phyloP scores from a whole-genome alignment of 169 alveolate species.

The Babesia ovata region DNA sequence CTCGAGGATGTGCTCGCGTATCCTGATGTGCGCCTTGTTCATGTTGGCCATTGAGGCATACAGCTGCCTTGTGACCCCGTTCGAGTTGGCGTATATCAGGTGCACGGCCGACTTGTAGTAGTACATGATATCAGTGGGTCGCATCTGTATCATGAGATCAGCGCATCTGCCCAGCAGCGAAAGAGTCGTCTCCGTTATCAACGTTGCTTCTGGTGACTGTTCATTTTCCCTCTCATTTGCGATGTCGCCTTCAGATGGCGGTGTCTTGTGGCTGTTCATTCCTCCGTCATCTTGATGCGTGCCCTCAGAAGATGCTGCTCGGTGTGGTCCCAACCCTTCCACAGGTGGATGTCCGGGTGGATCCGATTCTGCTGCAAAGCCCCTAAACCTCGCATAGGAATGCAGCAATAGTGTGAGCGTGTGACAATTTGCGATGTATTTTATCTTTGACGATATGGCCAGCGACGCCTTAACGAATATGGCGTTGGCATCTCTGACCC shows the following conservation, averaged over 20 bases:
- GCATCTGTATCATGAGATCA: constrained; percentile 54
- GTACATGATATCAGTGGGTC: constrained; percentile 62
- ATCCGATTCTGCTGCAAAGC: background rate
- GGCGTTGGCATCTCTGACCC: constrained; percentile 32
- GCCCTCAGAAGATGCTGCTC: no score
- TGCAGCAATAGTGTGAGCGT: constrained; percentile 61
- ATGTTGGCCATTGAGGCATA: constrained; percentile 43
- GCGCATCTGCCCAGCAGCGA: constrained; percentile 54
- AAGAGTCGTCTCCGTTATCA: constrained; percentile 37
- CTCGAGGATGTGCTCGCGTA: constrained; percentile 49
- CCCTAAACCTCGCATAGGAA: constrained; percentile 48
- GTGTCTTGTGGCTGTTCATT: background rate
- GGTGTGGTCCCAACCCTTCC: no score
- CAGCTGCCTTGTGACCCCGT: constrained; percentile 27
- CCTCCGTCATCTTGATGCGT: background rate
- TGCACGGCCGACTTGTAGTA: constrained; percentile 44
- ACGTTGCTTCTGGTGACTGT: constrained; percentile 26
- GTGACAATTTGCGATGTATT: constrained; percentile 60
- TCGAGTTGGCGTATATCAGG: constrained; percentile 35
- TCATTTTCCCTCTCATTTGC: background rate
- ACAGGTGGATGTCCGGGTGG: background rate
- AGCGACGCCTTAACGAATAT: constrained; percentile 61
- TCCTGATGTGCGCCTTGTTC: constrained; percentile 53
- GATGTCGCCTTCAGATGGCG: background rate
- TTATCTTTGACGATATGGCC: constrained; percentile 56